phyloP scores from a whole-genome alignment of 169 alveolate species.

The Plasmodium billcollinsi region DNA sequence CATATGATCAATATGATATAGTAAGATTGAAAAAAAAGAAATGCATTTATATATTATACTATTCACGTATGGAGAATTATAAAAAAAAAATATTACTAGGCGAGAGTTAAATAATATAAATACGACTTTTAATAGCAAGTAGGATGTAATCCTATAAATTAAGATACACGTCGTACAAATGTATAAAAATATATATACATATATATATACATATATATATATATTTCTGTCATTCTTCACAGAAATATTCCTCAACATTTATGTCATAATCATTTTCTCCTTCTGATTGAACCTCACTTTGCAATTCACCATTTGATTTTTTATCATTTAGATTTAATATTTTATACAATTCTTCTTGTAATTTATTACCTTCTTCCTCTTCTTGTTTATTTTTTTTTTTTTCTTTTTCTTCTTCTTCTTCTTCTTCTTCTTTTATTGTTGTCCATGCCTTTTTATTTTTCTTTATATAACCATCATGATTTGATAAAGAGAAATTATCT shows the following conservation, averaged over 20 bases:
- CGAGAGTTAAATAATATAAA: too few relatives aligned
- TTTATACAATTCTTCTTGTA: conserved; percentile 35
- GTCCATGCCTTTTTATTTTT: conserved; percentile 9
- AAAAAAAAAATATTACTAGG: too few relatives aligned
- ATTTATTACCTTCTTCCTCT: conserved; percentile 15
- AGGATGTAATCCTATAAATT: too few relatives aligned
- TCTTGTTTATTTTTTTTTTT: conserved; percentile 6
- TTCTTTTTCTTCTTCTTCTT: conserved; percentile 6
- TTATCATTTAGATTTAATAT: conserved; percentile 21
- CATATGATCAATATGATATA: too few relatives aligned
- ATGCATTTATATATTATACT: too few relatives aligned
- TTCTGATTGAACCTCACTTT: background rate
- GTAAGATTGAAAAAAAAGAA: too few relatives aligned
- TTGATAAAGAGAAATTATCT: background rate
- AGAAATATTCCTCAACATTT: conserved; percentile 43
- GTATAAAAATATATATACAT: too few relatives aligned
- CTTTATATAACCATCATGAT: background rate
- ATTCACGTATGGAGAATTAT: too few relatives aligned
- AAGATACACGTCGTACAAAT: too few relatives aligned
- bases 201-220: background rate
- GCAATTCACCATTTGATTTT: background rate
- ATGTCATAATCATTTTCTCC: conserved; percentile 19
- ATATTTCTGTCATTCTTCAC: background rate
- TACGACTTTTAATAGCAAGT: too few relatives aligned
- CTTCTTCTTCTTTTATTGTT: background rate